Evolutionary conservation across 1,284 basidiomycete species (phyloP).

Genomic region (Bjerkandera adusta): DNA sequence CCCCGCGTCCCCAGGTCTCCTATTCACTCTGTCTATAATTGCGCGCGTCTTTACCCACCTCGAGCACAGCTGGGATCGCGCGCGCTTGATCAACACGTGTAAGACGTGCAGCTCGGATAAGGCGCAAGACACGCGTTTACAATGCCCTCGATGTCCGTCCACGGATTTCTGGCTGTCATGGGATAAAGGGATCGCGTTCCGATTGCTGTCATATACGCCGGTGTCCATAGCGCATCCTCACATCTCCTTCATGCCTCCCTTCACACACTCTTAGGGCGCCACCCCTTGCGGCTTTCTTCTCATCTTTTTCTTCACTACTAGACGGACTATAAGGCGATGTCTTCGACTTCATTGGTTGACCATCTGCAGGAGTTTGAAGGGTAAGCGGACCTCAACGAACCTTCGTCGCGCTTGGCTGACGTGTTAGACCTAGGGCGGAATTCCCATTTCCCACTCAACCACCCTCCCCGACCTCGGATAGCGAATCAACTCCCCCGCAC

Average conservation of each 20-base stretch:
- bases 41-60: too few species aligned
- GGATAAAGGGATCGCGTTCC: neutral
- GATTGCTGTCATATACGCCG: conserved; percentile 3
- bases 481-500: conserved; percentile 14
- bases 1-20: too few species aligned
- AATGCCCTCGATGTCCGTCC: conserved; percentile 6
- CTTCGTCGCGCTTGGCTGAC: neutral
- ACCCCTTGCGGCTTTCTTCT: neutral
- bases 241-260: neutral
- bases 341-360: conserved; percentile 7
- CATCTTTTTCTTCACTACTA: neutral
- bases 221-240: neutral
- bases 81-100: conserved; percentile 5
- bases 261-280: neutral
- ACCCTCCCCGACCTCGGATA: conserved; percentile 4
- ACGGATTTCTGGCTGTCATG: conserved; percentile 5
- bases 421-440: conserved; percentile 1
- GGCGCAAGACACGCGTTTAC: conserved; percentile 9
- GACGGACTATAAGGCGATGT: conserved; percentile 5
- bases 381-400: neutral
- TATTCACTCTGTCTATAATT: too few species aligned
- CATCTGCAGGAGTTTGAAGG: conserved; percentile 8
- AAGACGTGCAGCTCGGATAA: neutral
- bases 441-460: conserved; percentile 10
- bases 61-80: too few species aligned